phyloP scores from a whole-genome alignment of 2,329 filamentous ascomycete genomes.

The Diplodia corticola region DNA sequence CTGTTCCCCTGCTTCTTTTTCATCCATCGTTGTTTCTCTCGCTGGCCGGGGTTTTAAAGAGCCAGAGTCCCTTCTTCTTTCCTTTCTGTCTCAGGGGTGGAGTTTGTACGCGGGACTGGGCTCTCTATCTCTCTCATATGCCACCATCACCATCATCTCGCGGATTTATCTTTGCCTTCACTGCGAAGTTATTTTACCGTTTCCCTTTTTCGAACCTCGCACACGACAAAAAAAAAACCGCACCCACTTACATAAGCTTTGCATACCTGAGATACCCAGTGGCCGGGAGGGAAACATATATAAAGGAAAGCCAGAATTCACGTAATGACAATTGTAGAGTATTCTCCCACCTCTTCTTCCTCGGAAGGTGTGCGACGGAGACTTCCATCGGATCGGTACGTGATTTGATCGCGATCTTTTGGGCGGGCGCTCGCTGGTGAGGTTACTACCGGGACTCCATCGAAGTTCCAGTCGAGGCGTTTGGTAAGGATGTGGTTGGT shows the following conservation, averaged over 20 bases:
- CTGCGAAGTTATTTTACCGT: not conserved
- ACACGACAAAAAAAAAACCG: not conserved
- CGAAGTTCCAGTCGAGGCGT: too few species aligned
- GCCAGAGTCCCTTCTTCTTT: not conserved
- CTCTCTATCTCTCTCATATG: not conserved
- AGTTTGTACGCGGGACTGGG: not conserved
- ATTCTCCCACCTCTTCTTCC: not conserved
- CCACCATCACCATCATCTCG: not conserved
- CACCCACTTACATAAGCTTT: slow-evolving; percentile 5
- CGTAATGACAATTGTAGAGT: slow-evolving; percentile 11
- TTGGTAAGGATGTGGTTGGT: too few species aligned
- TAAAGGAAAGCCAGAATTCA: not conserved
- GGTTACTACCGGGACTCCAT: too few species aligned
- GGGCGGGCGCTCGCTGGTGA: too few species aligned
- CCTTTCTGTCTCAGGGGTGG: not conserved
- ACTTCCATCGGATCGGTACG: not conserved
- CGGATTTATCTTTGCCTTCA: not conserved
- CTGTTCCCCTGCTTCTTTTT: not conserved
- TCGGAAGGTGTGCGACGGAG: not conserved
- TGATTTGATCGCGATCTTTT: not conserved
- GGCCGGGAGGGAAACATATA: not conserved
- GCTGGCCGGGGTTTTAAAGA: slow-evolving; percentile 1
- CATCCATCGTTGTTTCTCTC: not conserved
- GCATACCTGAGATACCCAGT: slow-evolving; percentile 18
- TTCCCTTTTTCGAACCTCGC: not conserved